These are phyloP conservation scores for Calocybe gangraenosa DNA, from an alignment of 768 basidiomycete species.

Conservation along the genomic window DNA sequence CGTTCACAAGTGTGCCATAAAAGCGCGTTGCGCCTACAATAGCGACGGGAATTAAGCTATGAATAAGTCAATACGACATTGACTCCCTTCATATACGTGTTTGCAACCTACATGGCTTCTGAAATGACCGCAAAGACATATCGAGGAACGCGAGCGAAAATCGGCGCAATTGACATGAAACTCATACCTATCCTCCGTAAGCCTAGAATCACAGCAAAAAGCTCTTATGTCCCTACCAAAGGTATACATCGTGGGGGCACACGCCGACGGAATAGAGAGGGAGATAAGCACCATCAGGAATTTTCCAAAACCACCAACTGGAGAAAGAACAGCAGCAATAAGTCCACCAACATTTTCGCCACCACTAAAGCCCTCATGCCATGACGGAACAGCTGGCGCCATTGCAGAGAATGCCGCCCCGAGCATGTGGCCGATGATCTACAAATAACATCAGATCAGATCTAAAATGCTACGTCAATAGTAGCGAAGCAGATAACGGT, in stretches of 20 bases:
- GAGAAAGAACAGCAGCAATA: constrained; percentile 55
- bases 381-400: constrained; percentile 49
- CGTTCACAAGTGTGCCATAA: constrained; percentile 57
- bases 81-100: neutral
- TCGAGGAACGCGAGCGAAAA: constrained; percentile 54
- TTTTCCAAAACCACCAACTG: constrained; percentile 63
- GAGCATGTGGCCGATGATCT: constrained; percentile 44
- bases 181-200: constrained; percentile 37
- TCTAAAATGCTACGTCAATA: neutral
- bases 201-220: neutral
- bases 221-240: constrained; percentile 35
- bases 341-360: constrained; percentile 62
- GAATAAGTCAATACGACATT: neutral
- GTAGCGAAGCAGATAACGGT: neutral
- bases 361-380: constrained; percentile 48
- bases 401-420: constrained; percentile 67
- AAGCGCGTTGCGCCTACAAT: constrained; percentile 70
- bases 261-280: constrained; percentile 71
- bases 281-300: constrained; percentile 69
- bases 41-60: constrained; percentile 60
- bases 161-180: constrained; percentile 60
- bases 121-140: constrained; percentile 65
- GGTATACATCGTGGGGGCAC: constrained; percentile 76
- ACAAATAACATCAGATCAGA: neutral
- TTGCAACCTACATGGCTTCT: constrained; percentile 53